These are phyloP conservation scores for Antrodiella citrinella DNA, from an alignment of 768 basidiomycete genomes.

Conservation along the genomic window DNA sequence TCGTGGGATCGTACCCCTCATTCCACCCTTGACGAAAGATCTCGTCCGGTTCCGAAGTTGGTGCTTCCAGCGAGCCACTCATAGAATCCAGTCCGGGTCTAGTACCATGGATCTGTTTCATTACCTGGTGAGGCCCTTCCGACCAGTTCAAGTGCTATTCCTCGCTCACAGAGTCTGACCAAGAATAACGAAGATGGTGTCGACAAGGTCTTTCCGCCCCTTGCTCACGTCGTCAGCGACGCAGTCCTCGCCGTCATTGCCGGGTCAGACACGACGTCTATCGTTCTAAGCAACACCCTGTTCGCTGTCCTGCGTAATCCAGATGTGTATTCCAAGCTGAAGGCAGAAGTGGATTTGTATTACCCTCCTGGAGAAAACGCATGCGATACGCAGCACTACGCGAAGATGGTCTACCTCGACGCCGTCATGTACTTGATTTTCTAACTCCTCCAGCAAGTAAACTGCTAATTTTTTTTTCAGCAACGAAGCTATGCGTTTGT, in stretches of 20 bases:
- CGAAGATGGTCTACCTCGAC: conserved; percentile 17
- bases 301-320: conserved; percentile 28
- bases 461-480: too few species aligned
- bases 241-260: conserved; percentile 36
- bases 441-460: too few species aligned
- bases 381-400: conserved; percentile 6
- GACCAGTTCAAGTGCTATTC: background rate
- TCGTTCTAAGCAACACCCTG: conserved; percentile 27
- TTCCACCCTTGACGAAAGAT: background rate
- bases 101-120: conserved; percentile 34
- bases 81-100: conserved; percentile 25
- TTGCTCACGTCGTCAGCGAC: conserved; percentile 31
- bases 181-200: conserved; percentile 35
- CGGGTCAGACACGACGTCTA: conserved; percentile 38
- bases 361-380: conserved; percentile 28
- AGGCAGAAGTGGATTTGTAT: conserved; percentile 31
- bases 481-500: conserved; percentile 37
- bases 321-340: conserved; percentile 27
- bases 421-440: conserved; percentile 20
- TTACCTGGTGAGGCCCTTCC: conserved; percentile 25
- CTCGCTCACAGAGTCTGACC: background rate
- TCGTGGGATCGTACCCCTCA: background rate
- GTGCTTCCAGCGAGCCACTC: background rate
- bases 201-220: conserved; percentile 27
- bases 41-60: background rate